phyloP scores from a whole-genome alignment of 2,329 filamentous ascomycete genomes.

The Fusarium hostae region DNA sequence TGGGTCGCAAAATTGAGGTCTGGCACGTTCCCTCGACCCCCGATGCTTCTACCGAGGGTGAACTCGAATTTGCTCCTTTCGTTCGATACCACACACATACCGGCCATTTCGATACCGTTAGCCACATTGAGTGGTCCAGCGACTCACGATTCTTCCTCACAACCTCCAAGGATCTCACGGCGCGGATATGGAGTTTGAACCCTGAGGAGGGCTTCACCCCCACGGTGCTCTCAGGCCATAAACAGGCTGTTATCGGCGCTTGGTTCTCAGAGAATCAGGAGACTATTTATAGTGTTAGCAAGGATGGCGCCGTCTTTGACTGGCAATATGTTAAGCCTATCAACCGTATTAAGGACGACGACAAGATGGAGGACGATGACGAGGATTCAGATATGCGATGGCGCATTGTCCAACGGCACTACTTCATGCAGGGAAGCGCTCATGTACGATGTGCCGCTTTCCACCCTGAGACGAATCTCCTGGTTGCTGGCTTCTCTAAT shows the following conservation, averaged over 20 bases:
- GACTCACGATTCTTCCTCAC: constrained; percentile 97
- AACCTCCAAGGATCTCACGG: constrained; percentile 90
- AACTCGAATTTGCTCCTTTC: constrained; percentile 95
- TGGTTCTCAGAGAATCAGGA: constrained; percentile 97
- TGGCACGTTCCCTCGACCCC: constrained; percentile 96
- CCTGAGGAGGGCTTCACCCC: constrained; percentile 88
- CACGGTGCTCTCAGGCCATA: constrained; percentile 89
- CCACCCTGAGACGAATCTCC: constrained; percentile 85
- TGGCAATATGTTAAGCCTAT: constrained; percentile 84
- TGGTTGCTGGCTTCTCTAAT: constrained; percentile 97
- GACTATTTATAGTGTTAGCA: constrained; percentile 94
- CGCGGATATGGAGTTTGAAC: constrained; percentile 93
- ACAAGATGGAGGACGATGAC: constrained; percentile 69
- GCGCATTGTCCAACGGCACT: constrained; percentile 91
- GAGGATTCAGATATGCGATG: constrained; percentile 78
- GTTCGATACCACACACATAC: constrained; percentile 86
- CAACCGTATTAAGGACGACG: constrained; percentile 65
- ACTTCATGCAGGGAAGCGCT: constrained; percentile 91
- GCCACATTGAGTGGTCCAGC: constrained; percentile 91
- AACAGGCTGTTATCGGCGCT: constrained; percentile 90
- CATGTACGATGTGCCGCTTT: constrained; percentile 91
- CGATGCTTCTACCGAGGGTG: constrained; percentile 79
- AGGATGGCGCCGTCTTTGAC: constrained; percentile 94
- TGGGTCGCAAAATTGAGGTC: constrained; percentile 89
- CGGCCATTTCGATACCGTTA: constrained; percentile 88